These are phyloP conservation scores for Trichosanthes cucumerina DNA, from an alignment of 306 rosid species.

Conservation along the genomic window DNA sequence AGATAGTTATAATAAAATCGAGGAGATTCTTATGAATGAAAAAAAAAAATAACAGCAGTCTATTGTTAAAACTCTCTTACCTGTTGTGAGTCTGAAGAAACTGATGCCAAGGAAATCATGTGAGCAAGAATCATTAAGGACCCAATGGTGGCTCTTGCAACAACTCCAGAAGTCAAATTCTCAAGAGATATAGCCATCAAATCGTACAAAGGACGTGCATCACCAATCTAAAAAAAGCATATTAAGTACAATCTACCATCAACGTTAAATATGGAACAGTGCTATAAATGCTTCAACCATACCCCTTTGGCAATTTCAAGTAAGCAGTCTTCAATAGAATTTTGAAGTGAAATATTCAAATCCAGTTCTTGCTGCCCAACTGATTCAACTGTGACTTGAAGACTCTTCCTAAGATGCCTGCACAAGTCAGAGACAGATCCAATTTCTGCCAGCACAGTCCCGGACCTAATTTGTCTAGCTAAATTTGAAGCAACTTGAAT, in stretches of 20 bases:
- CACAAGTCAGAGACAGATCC: constrained; percentile 90
- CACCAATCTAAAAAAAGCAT: constrained; percentile 47
- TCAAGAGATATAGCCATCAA: constrained; percentile 81
- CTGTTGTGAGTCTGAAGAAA: constrained; percentile 48
- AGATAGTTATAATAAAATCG: neutral
- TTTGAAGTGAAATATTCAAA: constrained; percentile 62
- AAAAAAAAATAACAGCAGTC: neutral
- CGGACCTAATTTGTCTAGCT: constrained; percentile 69
- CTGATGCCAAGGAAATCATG: constrained; percentile 44
- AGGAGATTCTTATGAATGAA: neutral
- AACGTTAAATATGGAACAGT: constrained; percentile 3
- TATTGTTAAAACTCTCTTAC: constrained; percentile 23
- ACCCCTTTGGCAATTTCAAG: constrained; percentile 81
- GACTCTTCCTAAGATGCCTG: constrained; percentile 93
- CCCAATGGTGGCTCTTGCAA: constrained; percentile 71
- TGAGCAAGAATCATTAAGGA: constrained; percentile 71
- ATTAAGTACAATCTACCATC: constrained; percentile 9
- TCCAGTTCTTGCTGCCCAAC: constrained; percentile 73
- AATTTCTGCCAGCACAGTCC: constrained; percentile 52
- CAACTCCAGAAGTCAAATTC: constrained; percentile 60
- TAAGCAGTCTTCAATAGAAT: constrained; percentile 78
- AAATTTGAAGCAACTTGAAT: constrained; percentile 72
- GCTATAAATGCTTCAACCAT: constrained; percentile 11
- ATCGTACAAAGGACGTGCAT: constrained; percentile 65
- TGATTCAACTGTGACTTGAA: constrained; percentile 59